phyloP scores from a whole-genome alignment of 2,329 filamentous ascomycete species.

The Aspergillus proliferans region DNA sequence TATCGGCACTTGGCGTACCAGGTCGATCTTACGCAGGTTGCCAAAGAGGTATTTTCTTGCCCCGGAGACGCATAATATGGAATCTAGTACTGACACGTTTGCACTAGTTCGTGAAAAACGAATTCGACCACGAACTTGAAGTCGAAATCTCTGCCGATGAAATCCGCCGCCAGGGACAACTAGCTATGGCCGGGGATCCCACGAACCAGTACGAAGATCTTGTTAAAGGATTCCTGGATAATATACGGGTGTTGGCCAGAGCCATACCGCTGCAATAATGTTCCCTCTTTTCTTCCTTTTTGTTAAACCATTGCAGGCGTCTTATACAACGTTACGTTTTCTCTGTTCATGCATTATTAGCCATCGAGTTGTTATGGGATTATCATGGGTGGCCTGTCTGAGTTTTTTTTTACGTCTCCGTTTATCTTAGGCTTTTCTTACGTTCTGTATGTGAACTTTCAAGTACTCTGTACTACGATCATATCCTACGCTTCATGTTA shows the following conservation, averaged over 20 bases:
- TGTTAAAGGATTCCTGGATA: slow-evolving; percentile 45
- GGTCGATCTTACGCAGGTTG: slow-evolving; percentile 89
- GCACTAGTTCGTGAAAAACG: slow-evolving; percentile 25
- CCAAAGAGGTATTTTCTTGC: slow-evolving; percentile 39
- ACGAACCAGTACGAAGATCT: slow-evolving; percentile 42
- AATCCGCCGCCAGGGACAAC: slow-evolving; percentile 39
- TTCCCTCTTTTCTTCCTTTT: slow-evolving; percentile 4
- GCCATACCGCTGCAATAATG: slow-evolving; percentile 28
- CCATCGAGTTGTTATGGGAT: too few relatives aligned
- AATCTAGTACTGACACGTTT: background rate
- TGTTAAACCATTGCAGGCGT: slow-evolving; percentile 4
- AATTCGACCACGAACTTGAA: slow-evolving; percentile 46
- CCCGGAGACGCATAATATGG: slow-evolving; percentile 9
- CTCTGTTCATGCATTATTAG: background rate
- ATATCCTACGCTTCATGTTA: too few relatives aligned
- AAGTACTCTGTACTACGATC: too few relatives aligned
- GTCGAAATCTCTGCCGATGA: slow-evolving; percentile 43
- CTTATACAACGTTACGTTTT: background rate
- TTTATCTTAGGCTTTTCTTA: background rate
- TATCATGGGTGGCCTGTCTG: too few relatives aligned
- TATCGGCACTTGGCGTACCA: slow-evolving; percentile 85
- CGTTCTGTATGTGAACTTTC: too few relatives aligned
- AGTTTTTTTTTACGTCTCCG: too few relatives aligned
- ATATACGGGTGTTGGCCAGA: slow-evolving; percentile 41
- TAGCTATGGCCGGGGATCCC: slow-evolving; percentile 33